Conservation (phyloP, 2,329 filamentous ascomycete species). For the Ceratocystis albifundus region DNA sequence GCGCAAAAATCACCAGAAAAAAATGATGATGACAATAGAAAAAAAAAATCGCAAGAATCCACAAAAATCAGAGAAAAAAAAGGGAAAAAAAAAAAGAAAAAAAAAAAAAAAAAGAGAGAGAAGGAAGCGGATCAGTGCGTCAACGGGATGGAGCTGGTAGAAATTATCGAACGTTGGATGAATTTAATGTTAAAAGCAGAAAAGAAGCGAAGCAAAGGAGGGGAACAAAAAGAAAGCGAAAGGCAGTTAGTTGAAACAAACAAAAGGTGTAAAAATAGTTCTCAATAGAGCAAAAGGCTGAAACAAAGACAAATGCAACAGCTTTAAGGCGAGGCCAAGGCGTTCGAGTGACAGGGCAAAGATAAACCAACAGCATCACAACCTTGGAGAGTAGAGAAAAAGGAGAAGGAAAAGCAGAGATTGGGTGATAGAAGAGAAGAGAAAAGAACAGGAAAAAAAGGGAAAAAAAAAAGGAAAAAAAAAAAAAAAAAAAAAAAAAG, state of each 20-base stretch:
- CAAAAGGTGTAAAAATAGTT: conserved; percentile 12
- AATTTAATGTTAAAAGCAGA: neutral
- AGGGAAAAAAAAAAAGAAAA: neutral
- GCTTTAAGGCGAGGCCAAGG: conserved; percentile 1
- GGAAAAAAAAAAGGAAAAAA: neutral
- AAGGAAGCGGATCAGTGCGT: conserved; percentile 7
- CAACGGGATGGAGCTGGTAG: neutral
- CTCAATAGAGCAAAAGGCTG: neutral
- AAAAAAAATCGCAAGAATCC: neutral
- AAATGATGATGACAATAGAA: neutral
- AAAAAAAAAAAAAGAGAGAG: neutral
- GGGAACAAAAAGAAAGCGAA: neutral
- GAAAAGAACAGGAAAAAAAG: conserved; percentile 5
- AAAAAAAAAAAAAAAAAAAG: neutral
- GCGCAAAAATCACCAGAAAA: neutral
- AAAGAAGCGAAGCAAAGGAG: neutral
- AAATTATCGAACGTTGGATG: neutral
- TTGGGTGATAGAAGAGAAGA: neutral
- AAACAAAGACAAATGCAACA: neutral
- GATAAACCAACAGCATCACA: neutral
- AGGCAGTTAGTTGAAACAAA: neutral
- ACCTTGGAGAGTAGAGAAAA: neutral
- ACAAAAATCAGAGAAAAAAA: neutral
- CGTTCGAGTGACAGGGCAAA: neutral
- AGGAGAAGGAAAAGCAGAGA: neutral